Evolutionary conservation across 2,329 filamentous ascomycete genomes (phyloP).

Genomic region (Colletotrichum tofieldiae): DNA sequence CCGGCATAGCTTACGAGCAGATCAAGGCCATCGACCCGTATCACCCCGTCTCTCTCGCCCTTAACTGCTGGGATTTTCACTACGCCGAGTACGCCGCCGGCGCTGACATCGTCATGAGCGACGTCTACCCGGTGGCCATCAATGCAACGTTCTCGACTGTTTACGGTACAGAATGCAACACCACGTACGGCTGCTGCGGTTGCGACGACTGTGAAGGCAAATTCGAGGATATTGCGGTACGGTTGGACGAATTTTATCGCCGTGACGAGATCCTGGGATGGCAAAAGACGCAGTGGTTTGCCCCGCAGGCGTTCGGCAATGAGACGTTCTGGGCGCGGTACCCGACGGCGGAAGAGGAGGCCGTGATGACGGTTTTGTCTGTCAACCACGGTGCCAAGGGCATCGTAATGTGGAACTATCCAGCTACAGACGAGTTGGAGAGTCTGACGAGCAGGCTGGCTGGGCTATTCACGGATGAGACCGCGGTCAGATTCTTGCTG

Average conservation of each 20-base stretch:
- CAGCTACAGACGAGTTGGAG: conserved; percentile 55
- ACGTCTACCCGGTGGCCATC: conserved; percentile 73
- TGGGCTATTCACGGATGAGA: conserved; percentile 52
- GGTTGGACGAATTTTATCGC: conserved; percentile 59
- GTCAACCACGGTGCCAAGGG: conserved; percentile 63
- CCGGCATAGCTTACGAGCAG: conserved; percentile 58
- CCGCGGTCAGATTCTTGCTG: conserved; percentile 55
- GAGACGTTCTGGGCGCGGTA: conserved; percentile 65
- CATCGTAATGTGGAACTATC: conserved; percentile 64
- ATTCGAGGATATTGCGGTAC: conserved; percentile 65
- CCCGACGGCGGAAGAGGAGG: conserved; percentile 60
- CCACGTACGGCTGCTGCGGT: conserved; percentile 74
- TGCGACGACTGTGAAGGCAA: conserved; percentile 72
- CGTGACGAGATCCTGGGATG: conserved; percentile 59
- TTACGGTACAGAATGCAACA: conserved; percentile 71
- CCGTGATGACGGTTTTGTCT: conserved; percentile 61
- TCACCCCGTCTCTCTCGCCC: conserved; percentile 71
- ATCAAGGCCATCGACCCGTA: conserved; percentile 71
- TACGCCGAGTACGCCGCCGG: conserved; percentile 69
- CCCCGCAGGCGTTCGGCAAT: conserved; percentile 64
- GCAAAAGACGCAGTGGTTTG: conserved; percentile 61
- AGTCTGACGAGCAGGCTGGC: conserved; percentile 58
- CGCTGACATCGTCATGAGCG: conserved; percentile 73
- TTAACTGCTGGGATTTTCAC: conserved; percentile 76
- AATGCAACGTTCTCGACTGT: conserved; percentile 66